Evolutionary conservation across 2,329 filamentous ascomycete species (phyloP), one percentile per base, ranked within the genome.

Genomic region (Beauveria pseudobassiana): DNA sequence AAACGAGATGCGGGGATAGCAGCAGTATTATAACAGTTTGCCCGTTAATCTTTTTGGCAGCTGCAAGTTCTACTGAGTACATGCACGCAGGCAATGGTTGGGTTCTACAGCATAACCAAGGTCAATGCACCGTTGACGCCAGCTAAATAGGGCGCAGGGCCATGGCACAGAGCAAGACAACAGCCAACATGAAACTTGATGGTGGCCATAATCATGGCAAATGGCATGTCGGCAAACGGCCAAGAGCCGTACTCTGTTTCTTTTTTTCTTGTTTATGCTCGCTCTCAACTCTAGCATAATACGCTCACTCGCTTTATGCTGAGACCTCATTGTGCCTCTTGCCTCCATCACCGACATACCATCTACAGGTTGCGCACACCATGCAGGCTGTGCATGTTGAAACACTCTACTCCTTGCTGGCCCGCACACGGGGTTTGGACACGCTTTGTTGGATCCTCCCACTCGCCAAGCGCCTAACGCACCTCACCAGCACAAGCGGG

Each of bases 311-410:
- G 10, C n/a, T 22, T 26, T 38, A 28, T 49, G 43, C 55, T 34
- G 45, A 49, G 45, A n/a, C 26, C 30, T 7, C n/a, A 22, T 24
- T 38, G 34, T 38, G 14, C 34, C 34, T 38, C 34, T 16, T 38
- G 34, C 34, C 34, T 38, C 34, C 34, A 38, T 38, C 34, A 38
- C 34, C 34, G 34, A 38, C 14, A 38, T 38, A 38, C 53, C 40
- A 43, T 24, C 24, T 40, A 42, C 20, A 6, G 30, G 22, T 9
- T 46, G 40, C 22, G 20, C 43, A 49, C 12, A 26, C 14, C 45
- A 20, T 59, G 45, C 46, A 50, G 48, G 56, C 56, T 59, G 46
- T 59, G 56, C 56, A 30, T 30, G 46, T 59, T 51, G 56, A 59
- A 59, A 59, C 56, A 59, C 46, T 59, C 34, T 50, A 20, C 51